phyloP scores from a whole-genome alignment of 306 rosid species.

The Cajanus cajan region DNA sequence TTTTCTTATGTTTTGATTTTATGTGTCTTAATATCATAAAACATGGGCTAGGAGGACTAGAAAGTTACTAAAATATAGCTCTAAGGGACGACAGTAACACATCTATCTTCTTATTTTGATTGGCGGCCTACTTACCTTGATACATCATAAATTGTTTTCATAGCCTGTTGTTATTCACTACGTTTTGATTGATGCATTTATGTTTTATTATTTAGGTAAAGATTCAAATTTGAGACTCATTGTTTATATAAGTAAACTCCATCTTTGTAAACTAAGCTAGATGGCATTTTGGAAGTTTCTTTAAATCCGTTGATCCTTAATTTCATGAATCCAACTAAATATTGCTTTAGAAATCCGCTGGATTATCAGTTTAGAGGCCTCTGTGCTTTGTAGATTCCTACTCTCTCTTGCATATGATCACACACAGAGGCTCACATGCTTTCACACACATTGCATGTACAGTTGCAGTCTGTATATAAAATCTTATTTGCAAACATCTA shows the following conservation, averaged over 20 bases:
- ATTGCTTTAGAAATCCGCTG: not conserved
- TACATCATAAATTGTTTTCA: not conserved
- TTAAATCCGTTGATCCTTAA: not conserved
- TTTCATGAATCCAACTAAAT: not conserved
- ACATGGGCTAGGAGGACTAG: not conserved
- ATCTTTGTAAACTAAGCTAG: not conserved
- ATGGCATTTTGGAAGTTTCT: not conserved
- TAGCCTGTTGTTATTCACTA: not conserved
- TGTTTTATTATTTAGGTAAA: not conserved
- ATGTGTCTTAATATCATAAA: not conserved
- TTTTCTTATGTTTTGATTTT: constrained; percentile 4
- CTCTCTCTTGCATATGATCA: not conserved
- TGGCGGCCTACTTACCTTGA: not conserved
- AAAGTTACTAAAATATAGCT: not conserved
- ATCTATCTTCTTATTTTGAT: not conserved
- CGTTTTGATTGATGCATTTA: not conserved
- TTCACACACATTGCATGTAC: not conserved
- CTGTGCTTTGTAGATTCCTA: not conserved
- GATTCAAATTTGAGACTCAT: not conserved
- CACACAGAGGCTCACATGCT: not conserved
- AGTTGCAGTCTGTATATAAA: not conserved
- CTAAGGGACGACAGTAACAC: not conserved
- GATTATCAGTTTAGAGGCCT: not conserved
- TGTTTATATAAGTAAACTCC: not conserved
- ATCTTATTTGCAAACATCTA: not conserved